Base-by-base conservation (phyloP, 371 early-diverging fungal genomes). In the Mucor mucedo region DNA sequence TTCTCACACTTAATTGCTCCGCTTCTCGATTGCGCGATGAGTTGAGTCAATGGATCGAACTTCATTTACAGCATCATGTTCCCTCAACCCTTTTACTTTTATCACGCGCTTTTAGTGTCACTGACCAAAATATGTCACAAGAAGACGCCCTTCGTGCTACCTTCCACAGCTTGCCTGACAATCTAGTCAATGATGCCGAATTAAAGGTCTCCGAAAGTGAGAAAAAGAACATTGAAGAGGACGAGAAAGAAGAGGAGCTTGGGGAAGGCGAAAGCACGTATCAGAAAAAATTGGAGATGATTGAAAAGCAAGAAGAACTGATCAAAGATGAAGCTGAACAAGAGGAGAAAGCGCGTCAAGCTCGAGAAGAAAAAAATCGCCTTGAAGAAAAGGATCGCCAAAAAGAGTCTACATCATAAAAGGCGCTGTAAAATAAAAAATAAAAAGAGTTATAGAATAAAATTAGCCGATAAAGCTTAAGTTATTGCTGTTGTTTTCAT, bases 281-380 rank as follows among this genome's bases (percentile, higher is more conserved):
- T 60, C 91, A 93, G 74, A 94, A 95, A 71, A 90, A 93, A 76
- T 79, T 96, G 39, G 93, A 94, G 54, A 94, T 96, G 14, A 73
- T 97, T 62, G 89, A 95, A 68, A 91, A 96, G 74, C 96, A 96
- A 77, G 92, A 96, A 72, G 95, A 96, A 69, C 78, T 95, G 53
- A 95, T 96, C 58, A 91, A 89, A 59, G 93, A 95, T 63, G 96
- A 96, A 74, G 75, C 73, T 42, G 90, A 84, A 56, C 88, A 91
- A 69, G 88, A 74, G 69, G 69, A 72, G 35, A 77, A 78, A 55
- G 77, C 84, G 5, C 44, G 44, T 44, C 11, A 44, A 44, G 14
- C 44, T 14, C 5, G 16, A 44, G 44, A 44, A 44, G 44, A 44
- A 44, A 4, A 44, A 44, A n/a, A 44, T 44, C 44, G 2, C 16